Evolutionary conservation across 768 basidiomycete species (phyloP), one percentile per base, ranked within the genome.

Genomic region (Boletus tylopilopsis): DNA sequence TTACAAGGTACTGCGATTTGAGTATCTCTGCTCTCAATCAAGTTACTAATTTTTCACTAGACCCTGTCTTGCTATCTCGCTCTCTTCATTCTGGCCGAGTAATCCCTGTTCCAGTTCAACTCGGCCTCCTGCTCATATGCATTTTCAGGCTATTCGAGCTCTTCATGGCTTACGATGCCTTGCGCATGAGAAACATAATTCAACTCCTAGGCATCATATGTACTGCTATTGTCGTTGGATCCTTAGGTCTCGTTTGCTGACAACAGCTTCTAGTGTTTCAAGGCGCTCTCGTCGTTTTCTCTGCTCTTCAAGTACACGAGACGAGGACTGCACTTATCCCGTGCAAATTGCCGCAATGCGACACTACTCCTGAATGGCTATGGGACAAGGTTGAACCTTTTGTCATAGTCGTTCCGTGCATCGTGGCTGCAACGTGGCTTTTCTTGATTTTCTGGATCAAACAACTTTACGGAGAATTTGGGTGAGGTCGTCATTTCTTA

Each of bases 51-150:
- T 16, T 45, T 18, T 42, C 35, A 13, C 44, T 6, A 89, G 85
- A 91, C 90, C 12, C 64, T 91, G 45, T 84, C 89, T 53, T 91
- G 90, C 67, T 93, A 91, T 64, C 80, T 93, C 6, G 87, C 87
- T 4, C 73, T 93, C 7, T 93, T 91, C 64, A 82, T 84, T 22
- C 73, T 93, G 10, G 90, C 87, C 49, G 89, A 88, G 90, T 90
- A 63, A 43, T 79, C 68, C 32, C 33, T 44, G 15, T 41, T 30
- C 40, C 27, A 38, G 13, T n/a, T 21, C 16, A 9, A 5, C 18
- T 27, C 19, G 23, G 4, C 3, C 22, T 25, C 16, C 24, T 51
- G 8, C 27, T 59, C 6, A 64, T 11, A 21, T 11, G 13, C 29
- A 30, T 29, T 33, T 16, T n/a, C 51, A 92, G 90, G 66, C 49